These are phyloP conservation scores for Lagenidium giganteum DNA, from an alignment of 352 stramenopile species.

Conservation along the genomic window DNA sequence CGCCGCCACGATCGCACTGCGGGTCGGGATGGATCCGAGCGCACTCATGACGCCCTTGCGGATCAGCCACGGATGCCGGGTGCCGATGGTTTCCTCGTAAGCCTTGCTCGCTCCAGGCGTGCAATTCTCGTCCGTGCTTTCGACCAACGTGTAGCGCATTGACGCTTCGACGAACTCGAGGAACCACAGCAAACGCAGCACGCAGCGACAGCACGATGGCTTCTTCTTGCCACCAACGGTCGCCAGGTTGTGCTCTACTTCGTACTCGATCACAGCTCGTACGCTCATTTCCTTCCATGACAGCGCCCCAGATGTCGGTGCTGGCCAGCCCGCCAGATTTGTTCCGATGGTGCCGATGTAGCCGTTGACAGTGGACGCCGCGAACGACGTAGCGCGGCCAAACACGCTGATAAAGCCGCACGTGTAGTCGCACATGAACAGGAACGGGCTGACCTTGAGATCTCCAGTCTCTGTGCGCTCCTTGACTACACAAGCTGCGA, in stretches of 20 bases:
- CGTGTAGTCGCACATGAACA: conserved; percentile 51
- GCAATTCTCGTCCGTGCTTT: conserved; percentile 63
- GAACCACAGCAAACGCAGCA: conserved; percentile 78
- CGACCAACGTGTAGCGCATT: conserved; percentile 57
- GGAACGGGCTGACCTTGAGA: conserved; percentile 43
- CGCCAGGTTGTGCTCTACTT: conserved; percentile 56
- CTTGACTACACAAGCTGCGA: conserved; percentile 28
- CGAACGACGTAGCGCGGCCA: conserved; percentile 75
- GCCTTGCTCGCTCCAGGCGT: conserved; percentile 58
- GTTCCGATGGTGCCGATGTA: conserved; percentile 70
- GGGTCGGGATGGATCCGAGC: conserved; percentile 53
- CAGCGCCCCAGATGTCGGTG: conserved; percentile 12
- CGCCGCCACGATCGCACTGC: conserved; percentile 44
- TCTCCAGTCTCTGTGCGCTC: conserved; percentile 26
- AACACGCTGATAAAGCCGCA: conserved; percentile 75
- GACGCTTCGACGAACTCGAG: conserved; percentile 81
- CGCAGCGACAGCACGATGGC: conserved; percentile 62
- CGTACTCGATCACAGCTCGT: conserved; percentile 45
- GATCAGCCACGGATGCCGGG: conserved; percentile 80
- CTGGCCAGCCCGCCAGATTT: conserved; percentile 49
- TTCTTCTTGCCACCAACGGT: conserved; percentile 79
- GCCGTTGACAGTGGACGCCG: conserved; percentile 60
- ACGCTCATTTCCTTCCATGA: conserved; percentile 55
- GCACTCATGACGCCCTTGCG: conserved; percentile 80
- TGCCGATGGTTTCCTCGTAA: conserved; percentile 79